Base-by-base conservation (phyloP, 2,329 filamentous ascomycete species). In the Aspergillus jensenii region DNA sequence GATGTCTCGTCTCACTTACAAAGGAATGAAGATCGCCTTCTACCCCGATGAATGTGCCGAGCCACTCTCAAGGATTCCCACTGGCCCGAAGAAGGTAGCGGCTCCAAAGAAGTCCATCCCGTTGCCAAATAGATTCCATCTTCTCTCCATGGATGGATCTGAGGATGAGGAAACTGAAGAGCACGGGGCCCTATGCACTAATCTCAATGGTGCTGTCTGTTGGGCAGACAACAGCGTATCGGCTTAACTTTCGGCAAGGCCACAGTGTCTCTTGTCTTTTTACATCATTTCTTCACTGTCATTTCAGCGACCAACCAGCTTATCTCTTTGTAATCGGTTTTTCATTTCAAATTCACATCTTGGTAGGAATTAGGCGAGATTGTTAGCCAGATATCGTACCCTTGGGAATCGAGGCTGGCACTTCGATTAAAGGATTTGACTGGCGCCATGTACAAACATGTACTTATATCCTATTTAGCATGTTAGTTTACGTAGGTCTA, bases 41-140 rank as follows among this genome's bases (percentile, higher is more conserved):
- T 86, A 82, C 60, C 73, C 78, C 0, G 91, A 96, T 66, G 89
- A 93, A 65, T 96, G 91, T 68, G 83, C 84, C 39, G 81, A 83
- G 56, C 81, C 87, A 1, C 71, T 88, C 48, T 76, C 78, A 43
- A 72, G 63, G 52, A 61, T 62, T 37, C 71, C 75, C 64, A 68
- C 67, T 64, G 39, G 68, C 50, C 62, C 66, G 44, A 71, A 62
- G 61, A 70, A 58, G 52, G 62, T 61, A 40, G 67, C 71, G 19
- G 50, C 65, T 12, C 61, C 70, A n/a, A 78, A 76, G 59, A 79
- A 75, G 63, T 52, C 56, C 21, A 55, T 56, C 56, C 61, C 65
- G 40, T 61, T 61, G 39, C 69, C 78, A 55, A 90, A 90, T 67
- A 83, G 87, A 6, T 90, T 90, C 69, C 77, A 84, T 49, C 68